These are phyloP conservation scores for Mucor saturninus DNA, from an alignment of 371 early-diverging fungal genomes.

Conservation along the genomic window DNA sequence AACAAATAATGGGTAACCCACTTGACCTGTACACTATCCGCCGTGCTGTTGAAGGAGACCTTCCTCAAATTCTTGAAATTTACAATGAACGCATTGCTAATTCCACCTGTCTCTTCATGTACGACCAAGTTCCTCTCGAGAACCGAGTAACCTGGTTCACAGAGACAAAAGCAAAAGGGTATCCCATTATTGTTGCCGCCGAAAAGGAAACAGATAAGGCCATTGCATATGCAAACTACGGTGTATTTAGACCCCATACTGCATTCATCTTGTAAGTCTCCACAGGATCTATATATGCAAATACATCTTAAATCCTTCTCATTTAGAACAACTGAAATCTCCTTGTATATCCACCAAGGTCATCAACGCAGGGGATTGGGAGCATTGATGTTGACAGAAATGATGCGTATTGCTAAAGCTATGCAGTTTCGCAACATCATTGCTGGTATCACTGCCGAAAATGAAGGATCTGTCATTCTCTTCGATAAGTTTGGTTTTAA, in stretches of 20 bases:
- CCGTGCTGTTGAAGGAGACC: constrained; percentile 39
- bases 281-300: background rate
- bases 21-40: constrained; percentile 41
- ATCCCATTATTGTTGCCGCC: constrained; percentile 51
- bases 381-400: constrained; percentile 32
- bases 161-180: constrained; percentile 36
- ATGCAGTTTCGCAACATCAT: constrained; percentile 42
- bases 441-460: constrained; percentile 52
- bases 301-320: background rate
- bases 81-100: constrained; percentile 57
- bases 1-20: constrained; percentile 21
- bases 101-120: constrained; percentile 53
- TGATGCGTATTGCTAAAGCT: constrained; percentile 39
- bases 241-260: constrained; percentile 43
- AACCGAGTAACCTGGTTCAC: constrained; percentile 45
- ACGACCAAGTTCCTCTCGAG: constrained; percentile 44
- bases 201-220: constrained; percentile 39
- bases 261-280: constrained; percentile 43
- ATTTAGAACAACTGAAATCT: constrained; percentile 48
- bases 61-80: constrained; percentile 44
- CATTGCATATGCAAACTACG: constrained; percentile 42
- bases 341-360: constrained; percentile 46
- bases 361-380: constrained; percentile 53
- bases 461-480: constrained; percentile 37
- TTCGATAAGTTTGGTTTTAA: constrained; percentile 43